A percentile compares a stretch with the other conserved stretches of the same genome.
Conservation (phyloP, 441 rosid genomes). For the Gossypium schwendimanii region DNA sequence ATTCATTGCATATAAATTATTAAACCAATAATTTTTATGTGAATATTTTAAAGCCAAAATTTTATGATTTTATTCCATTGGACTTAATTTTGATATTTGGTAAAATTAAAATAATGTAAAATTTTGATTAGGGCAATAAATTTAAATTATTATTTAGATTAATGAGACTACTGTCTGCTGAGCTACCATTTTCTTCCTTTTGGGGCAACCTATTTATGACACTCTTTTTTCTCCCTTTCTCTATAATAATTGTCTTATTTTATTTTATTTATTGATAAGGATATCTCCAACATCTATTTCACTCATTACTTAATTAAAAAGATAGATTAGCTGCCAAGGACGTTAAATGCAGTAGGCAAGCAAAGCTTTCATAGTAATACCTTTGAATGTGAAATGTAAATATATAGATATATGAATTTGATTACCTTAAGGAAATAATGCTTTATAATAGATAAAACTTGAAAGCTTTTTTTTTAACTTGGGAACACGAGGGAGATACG, state of each 20-base stretch:
- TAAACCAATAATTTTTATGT: no score
- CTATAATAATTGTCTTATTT: not conserved
- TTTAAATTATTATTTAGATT: not conserved
- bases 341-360: not conserved
- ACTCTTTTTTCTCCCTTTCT: not conserved
- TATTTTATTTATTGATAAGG: not conserved
- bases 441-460: not conserved
- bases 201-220: not conserved
- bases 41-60: no score
- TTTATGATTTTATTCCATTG: no score
- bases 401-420: not conserved
- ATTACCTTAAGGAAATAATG: not conserved
- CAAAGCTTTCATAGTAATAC: not conserved
- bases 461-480: not conserved
- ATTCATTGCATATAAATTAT: no score
- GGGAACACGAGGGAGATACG: not conserved
- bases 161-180: not conserved
- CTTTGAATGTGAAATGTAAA: no score
- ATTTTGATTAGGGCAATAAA: no score
- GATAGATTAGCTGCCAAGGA: not conserved
- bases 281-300: not conserved
- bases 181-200: not conserved
- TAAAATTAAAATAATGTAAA: no score
- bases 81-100: no score
- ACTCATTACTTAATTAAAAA: not conserved